Conservation (phyloP, 345 rosid genomes). For the Melaleuca quinquenervia region DNA sequence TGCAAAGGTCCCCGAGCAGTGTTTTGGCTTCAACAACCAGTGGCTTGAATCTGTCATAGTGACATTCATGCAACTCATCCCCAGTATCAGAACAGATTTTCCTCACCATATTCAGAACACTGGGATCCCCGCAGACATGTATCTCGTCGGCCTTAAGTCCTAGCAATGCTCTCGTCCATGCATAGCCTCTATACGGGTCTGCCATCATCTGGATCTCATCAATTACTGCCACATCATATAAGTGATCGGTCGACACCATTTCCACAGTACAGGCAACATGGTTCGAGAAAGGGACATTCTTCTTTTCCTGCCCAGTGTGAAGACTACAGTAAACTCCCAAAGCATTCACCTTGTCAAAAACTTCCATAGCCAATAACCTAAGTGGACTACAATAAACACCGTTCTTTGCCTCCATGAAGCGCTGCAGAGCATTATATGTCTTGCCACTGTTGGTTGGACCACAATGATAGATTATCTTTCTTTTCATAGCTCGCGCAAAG, state of each 20-base stretch:
- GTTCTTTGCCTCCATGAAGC: slow-evolving; percentile 82
- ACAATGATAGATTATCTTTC: slow-evolving; percentile 80
- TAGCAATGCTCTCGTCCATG: slow-evolving; percentile 88
- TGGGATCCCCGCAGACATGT: slow-evolving; percentile 94
- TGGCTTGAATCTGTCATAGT: slow-evolving; percentile 79
- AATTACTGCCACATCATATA: slow-evolving; percentile 83
- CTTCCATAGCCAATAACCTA: slow-evolving; percentile 97
- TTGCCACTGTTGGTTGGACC: slow-evolving; percentile 98
- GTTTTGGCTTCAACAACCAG: slow-evolving; percentile 89
- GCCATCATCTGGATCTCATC: slow-evolving; percentile 95
- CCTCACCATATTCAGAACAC: slow-evolving; percentile 68
- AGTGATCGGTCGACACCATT: slow-evolving; percentile 72
- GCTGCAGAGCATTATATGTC: slow-evolving; percentile 81
- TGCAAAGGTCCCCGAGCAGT: slow-evolving; percentile 61
- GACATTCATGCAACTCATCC: slow-evolving; percentile 72
- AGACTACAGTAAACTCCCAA: slow-evolving; percentile 86
- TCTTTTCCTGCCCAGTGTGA: slow-evolving; percentile 86
- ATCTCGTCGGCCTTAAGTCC: slow-evolving; percentile 93
- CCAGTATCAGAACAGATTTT: slow-evolving; percentile 84
- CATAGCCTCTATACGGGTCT: slow-evolving; percentile 68
- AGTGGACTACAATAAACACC: slow-evolving; percentile 91
- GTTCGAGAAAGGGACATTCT: slow-evolving; percentile 62
- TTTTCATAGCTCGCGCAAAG: slow-evolving; percentile 86
- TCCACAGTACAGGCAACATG: slow-evolving; percentile 90
- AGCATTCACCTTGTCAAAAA: slow-evolving; percentile 90